A percentile compares a stretch with the other conserved stretches of the same genome.
These are phyloP conservation scores for Artemisia annua DNA, from an alignment of 129 eudicot genomes.

Conservation along the genomic window DNA sequence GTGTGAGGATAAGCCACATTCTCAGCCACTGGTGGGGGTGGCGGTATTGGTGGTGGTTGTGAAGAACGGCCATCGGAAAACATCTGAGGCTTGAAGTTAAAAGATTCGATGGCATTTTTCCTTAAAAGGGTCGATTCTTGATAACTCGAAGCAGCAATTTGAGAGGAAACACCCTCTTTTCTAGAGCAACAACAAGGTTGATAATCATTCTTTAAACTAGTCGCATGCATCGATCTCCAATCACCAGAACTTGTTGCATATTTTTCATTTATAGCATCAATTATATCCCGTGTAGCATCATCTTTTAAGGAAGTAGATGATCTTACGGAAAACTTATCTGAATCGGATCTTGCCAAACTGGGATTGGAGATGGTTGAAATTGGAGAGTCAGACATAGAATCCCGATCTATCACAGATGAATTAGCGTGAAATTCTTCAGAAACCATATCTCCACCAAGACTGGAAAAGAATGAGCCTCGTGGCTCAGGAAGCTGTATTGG, in stretches of 20 bases:
- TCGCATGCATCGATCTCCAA: constrained; percentile 7
- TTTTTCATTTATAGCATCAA: constrained; percentile 24
- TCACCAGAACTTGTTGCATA: neutral
- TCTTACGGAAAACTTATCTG: constrained; percentile 25
- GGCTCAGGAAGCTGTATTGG: too few species aligned
- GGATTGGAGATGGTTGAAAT: constrained; percentile 49
- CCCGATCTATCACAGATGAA: constrained; percentile 42
- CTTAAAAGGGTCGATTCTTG: constrained; percentile 43
- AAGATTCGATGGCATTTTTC: constrained; percentile 29
- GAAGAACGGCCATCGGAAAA: constrained; percentile 8
- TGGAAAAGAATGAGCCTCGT: neutral
- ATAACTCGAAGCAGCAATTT: constrained; percentile 30
- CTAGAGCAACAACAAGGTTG: constrained; percentile 58
- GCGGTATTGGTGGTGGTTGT: neutral
- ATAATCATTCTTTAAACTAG: constrained; percentile 24
- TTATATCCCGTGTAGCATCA: neutral
- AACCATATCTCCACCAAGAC: constrained; percentile 5
- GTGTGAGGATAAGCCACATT: constrained; percentile 38
- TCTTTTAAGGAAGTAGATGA: constrained; percentile 1
- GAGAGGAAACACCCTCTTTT: constrained; percentile 37
- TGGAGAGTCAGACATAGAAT: constrained; percentile 55
- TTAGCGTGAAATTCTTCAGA: constrained; percentile 56
- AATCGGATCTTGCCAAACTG: constrained; percentile 37
- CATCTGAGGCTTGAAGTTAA: constrained; percentile 16
- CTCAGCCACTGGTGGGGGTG: constrained; percentile 6